Base-by-base conservation (phyloP, 352 stramenopile genomes). In the Peronospora destructor region DNA sequence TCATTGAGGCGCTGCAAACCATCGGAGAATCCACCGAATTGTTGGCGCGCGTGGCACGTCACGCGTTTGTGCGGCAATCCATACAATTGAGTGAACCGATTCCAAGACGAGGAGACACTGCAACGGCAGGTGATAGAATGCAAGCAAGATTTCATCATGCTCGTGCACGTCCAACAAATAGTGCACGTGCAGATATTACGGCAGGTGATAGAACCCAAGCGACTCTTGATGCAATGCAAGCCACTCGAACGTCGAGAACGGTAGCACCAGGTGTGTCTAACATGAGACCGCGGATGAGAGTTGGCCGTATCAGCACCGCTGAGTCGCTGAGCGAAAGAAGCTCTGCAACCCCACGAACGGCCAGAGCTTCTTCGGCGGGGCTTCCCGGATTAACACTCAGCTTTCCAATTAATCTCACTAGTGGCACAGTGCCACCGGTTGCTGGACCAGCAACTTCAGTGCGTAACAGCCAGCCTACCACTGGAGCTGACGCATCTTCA, bases 21-120 rank as follows among this genome's bases (percentile, higher is more conserved):
- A 68, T 85, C 17, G 75, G 75, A 25, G 75, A 86, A 41, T 57
- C 73, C 0, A 66, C 63, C 7, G 71, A 77, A 6, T 45, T 80
- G 40, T 50, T 86, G 26, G 59, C 73, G 12, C 62, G 69, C 12
- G 71, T 79, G 41, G 69, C 60, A 17, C 72, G 72, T 4, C 68
- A 78, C 35, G 53, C 73, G 4, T 80, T 83, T 49, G 63, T 80
- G 29, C 72, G 69, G 2, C 69, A 80, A 39, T 62, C 64, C 6
- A 49, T 61, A 37, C 53, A 61, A 16, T 46, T 60, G 12, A 45
- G 62, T 1, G 57, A 71, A 34, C 49, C 56, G 13, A 38, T 55
- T 34, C 8, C 48, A 16, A 44, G 53, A 53, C 57, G 54, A 45
- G 8, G 38, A 45, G 34, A 54, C 11, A 6, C 28, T 38, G 21